Conservation (phyloP, 352 stramenopile species). For the Nothophytophthora sp. region DNA sequence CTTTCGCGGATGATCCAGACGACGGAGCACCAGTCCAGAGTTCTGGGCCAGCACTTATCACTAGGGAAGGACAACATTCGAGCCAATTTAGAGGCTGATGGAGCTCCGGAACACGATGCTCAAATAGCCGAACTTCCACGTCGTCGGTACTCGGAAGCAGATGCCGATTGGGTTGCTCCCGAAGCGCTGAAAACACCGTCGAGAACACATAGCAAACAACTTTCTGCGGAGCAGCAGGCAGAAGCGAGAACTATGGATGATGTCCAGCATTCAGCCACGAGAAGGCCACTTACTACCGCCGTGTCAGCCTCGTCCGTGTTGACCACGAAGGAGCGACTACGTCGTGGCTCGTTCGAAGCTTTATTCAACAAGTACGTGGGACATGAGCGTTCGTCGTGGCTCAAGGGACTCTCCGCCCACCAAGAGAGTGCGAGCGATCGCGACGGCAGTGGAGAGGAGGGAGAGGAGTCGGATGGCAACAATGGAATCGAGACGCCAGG, state of each 20-base stretch:
- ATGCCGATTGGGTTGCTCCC: slow-evolving; percentile 1
- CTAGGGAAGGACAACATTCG: too few species aligned
- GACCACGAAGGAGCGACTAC: slow-evolving; percentile 13
- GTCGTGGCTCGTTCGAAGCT: slow-evolving; percentile 27
- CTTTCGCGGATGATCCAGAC: slow-evolving; percentile 22
- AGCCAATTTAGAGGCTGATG: background rate
- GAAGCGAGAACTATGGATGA: slow-evolving; percentile 6
- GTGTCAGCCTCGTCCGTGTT: slow-evolving; percentile 17
- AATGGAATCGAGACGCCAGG: slow-evolving; percentile 6
- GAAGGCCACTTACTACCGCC: slow-evolving; percentile 7
- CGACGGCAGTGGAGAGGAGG: slow-evolving; percentile 8
- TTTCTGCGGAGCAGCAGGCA: slow-evolving; percentile 10
- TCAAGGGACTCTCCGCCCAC: slow-evolving; percentile 15
- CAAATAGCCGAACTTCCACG: background rate
- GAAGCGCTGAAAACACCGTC: background rate
- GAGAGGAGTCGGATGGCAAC: slow-evolving; percentile 12
- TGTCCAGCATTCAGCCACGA: slow-evolving; percentile 1
- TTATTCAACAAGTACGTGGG: slow-evolving; percentile 32
- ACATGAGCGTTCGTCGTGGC: slow-evolving; percentile 11
- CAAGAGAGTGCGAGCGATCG: slow-evolving; percentile 13
- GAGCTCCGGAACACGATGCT: background rate
- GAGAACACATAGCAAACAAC: background rate
- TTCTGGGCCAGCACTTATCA: slow-evolving; percentile 13
- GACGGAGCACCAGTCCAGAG: slow-evolving; percentile 1
- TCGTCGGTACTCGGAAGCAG: slow-evolving; percentile 29